Base-by-base conservation (phyloP, 805 yeast species). In the Blastobotrys americana region DNA sequence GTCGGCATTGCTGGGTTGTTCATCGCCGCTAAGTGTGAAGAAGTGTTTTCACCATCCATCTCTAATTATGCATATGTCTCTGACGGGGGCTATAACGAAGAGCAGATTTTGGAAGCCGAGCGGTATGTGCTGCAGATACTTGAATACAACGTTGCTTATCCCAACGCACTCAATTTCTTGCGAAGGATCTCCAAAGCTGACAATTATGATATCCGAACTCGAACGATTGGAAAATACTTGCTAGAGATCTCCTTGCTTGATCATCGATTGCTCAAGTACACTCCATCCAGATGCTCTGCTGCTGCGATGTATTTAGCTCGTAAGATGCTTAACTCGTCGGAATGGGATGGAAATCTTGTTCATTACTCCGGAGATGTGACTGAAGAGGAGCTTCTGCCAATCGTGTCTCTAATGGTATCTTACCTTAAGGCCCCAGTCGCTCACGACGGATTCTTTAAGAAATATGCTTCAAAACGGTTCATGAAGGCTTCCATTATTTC, bases 1-100 rank as follows among this genome's bases (percentile, higher is more conserved):
- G 71, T 87, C 44, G 96, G 96, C 3, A 84, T 93, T 1, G 85
- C 95, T 1, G 74, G 89, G 9, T 67, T 89, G 46, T 85, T 87
- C 63, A 82, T 87, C 49, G 95, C 96, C 34, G 94, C 96, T 13
- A 88, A 88, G 65, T 85, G 84, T 62, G 96, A 89, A 67, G 97
- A 89, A 66, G 94, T 89, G 21, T 83, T 80, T 59, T 73, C 87
- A 8, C 97, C 96, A 8, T 80, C 89, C 28, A 81, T 89, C 23
- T 76, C 81, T 48, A 84, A 85, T 63, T 89, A 85, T 60, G 84
- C 95, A 2, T 84, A 83, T 60, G 85, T 85, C 47, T 85, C 95
- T 20, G 95, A 85, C 62, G 90, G 90, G 39, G 84, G 87, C 2
- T 84, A 80, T 57, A 74, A 82, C 13, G 88, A 81, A 60, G 84